Conservation (phyloP, 106 monocot genomes). For the Dendrobium nobile region DNA sequence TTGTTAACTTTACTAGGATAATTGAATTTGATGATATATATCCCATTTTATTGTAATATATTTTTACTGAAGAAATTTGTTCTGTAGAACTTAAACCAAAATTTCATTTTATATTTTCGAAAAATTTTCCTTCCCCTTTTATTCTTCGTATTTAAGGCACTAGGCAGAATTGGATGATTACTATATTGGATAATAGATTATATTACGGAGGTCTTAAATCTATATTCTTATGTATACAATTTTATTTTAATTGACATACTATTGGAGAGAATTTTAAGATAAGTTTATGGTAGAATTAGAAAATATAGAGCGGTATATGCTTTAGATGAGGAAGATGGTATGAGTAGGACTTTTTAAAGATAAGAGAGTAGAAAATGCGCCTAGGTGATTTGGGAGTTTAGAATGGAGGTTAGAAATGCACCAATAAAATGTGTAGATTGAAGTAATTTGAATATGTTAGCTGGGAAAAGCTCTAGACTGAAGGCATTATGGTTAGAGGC, state of each 20-base stretch:
- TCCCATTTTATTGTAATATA: not conserved
- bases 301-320: not conserved
- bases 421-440: not conserved
- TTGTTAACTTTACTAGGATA: not conserved
- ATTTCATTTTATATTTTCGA: not conserved
- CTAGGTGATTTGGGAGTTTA: not conserved
- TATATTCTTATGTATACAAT: not conserved
- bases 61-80: not conserved
- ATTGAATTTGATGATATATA: not conserved
- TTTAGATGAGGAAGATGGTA: not conserved
- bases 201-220: not conserved
- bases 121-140: not conserved
- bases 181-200: not conserved
- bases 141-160: not conserved
- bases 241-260: slow-evolving; percentile 1
- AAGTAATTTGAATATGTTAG: not conserved
- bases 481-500: not conserved
- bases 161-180: too few relatives aligned
- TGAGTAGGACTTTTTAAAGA: not conserved
- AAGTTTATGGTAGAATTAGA: not conserved
- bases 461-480: not conserved
- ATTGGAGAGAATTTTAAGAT: not conserved
- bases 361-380: not conserved
- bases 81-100: not conserved
- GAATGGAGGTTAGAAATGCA: not conserved